phyloP scores from a whole-genome alignment of 2,329 filamentous ascomycete species.

The Rhinocladiella similis region DNA sequence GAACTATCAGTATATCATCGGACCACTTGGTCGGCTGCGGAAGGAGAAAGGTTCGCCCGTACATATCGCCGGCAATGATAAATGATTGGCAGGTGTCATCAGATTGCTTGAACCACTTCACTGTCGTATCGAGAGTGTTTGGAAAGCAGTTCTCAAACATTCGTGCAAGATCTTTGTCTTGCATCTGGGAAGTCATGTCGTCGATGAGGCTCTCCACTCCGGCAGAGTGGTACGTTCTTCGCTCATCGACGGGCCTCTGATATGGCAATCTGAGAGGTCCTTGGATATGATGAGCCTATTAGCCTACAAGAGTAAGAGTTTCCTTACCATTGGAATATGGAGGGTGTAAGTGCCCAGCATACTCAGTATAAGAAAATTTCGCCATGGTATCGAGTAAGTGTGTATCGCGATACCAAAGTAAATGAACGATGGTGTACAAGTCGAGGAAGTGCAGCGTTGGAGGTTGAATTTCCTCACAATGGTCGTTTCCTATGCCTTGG shows the following conservation, averaged over 20 bases:
- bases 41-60: not conserved
- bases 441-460: no score
- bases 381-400: not conserved
- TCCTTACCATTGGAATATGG: not conserved
- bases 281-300: not conserved
- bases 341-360: not conserved
- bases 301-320: not conserved
- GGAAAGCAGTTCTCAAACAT: slow-evolving; percentile 95
- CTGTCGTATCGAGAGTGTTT: slow-evolving; percentile 84
- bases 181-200: slow-evolving; percentile 56
- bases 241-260: not conserved
- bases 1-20: no score
- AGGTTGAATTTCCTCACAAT: no score
- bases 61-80: slow-evolving; percentile 85
- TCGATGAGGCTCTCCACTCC: slow-evolving; percentile 6
- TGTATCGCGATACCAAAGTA: not conserved
- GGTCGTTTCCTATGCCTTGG: no score
- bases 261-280: not conserved
- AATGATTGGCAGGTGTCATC: slow-evolving; percentile 78
- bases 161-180: slow-evolving; percentile 84
- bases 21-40: no score
- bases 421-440: no score
- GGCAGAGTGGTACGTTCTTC: slow-evolving; percentile 4
- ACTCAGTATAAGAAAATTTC: not conserved
- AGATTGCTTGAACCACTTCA: slow-evolving; percentile 72